A percentile compares a stretch with the other conserved stretches of the same genome.
Conservation (phyloP, 768 basidiomycete genomes). For the Boletus barrowsii region DNA sequence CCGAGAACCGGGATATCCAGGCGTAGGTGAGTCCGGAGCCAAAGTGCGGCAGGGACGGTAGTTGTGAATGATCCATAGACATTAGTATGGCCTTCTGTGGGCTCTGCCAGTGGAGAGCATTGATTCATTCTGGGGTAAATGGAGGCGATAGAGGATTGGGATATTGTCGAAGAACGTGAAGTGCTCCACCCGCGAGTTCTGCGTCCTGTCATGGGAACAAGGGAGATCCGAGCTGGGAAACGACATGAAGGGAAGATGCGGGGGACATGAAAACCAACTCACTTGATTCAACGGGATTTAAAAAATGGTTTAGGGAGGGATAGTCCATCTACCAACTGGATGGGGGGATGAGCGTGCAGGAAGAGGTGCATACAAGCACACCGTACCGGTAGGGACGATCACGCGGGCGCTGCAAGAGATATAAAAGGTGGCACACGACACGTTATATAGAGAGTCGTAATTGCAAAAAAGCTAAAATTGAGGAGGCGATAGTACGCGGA, state of each 20-base stretch:
- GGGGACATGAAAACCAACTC: not conserved
- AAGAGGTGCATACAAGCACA: not conserved
- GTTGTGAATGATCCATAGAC: slow-evolving; percentile 41
- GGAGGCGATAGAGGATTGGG: slow-evolving; percentile 25
- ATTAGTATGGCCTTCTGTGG: slow-evolving; percentile 22
- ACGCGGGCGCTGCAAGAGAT: not conserved
- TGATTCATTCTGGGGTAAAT: slow-evolving; percentile 24
- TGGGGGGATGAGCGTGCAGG: not conserved
- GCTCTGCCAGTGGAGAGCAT: slow-evolving; percentile 21
- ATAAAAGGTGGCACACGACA: slow-evolving; percentile 23
- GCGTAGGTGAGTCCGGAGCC: slow-evolving; percentile 24
- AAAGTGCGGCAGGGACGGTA: slow-evolving; percentile 32
- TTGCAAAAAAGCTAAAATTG: slow-evolving; percentile 6
- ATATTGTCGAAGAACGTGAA: slow-evolving; percentile 21
- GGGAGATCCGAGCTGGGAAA: not conserved
- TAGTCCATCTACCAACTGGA: not conserved
- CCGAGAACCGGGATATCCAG: slow-evolving; percentile 17
- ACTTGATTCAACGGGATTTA: not conserved
- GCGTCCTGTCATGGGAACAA: not conserved
- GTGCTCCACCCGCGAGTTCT: slow-evolving; percentile 18
- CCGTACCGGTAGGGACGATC: not conserved
- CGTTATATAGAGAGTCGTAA: slow-evolving; percentile 24
- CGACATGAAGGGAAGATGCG: not conserved
- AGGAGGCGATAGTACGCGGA: slow-evolving; percentile 14
- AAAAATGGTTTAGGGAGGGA: not conserved